Evolutionary conservation across 805 yeast species (phyloP), one percentile per base, ranked within the genome.

Genomic region (Zygosaccharomyces rouxii): DNA sequence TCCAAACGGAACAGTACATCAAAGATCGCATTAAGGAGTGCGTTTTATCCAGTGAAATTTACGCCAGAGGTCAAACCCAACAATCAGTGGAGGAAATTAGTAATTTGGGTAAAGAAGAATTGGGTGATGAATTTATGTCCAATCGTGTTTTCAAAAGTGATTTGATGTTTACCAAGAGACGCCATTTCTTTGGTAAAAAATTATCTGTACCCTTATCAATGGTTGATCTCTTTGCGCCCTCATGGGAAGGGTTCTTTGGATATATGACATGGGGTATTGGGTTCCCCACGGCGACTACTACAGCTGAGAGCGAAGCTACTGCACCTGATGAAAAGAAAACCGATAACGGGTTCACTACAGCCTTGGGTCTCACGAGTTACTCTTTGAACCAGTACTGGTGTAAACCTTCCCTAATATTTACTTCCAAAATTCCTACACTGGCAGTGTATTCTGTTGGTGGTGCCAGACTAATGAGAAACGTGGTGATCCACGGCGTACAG

Each of bases 171-270:
- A 79, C 89, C 2, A 80, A 89, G 55, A 75, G 76, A 49, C 78
- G 75, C 35, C 96, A 94, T 58, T 65, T 75, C 4, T 67, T 82
- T 29, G 73, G 78, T 30, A 78, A 83, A 53, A 74, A 77, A 35
- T 71, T 90, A 23, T 73, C 78, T 42, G 79, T 79, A 22, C 75
- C 78, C 18, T 73, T 92, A 21, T 79, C 84, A 10, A 35, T 86
- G 4, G 46, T 73, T n/a, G 97, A 94, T 68, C 82, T 89, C 56
- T 72, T 90, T 60, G 95, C 90, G 55, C 87, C 95, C 4, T 76
- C 85, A 0, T 63, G 80, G 52, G 85, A 82, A 35, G 78, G 84
- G 3, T 77, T 83, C 49, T 61, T 80, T 41, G 55, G 69, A 7
- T 67, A 63, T 43, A 38, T 67, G 31, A 54, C 61, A 31, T 63